Evolutionary conservation across 2,329 filamentous ascomycete species (phyloP).

Genomic region (Arthrinium phaeospermum): DNA sequence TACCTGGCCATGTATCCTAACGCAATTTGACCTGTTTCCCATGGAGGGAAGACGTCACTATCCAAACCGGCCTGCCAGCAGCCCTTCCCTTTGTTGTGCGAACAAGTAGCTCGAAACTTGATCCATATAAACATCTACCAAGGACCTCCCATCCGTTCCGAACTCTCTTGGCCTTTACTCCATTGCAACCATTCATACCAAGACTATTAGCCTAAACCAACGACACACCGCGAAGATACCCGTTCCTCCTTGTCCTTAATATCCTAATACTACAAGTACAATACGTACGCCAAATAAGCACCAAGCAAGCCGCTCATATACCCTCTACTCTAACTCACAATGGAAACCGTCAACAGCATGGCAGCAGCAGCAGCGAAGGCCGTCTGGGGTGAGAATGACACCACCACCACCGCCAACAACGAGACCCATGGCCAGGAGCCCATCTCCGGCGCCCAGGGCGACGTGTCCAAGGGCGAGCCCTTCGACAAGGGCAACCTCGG

Average conservation of each 20-base stretch:
- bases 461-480: conserved; percentile 72
- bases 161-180: background rate
- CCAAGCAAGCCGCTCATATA: conserved; percentile 12
- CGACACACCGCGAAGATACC: background rate
- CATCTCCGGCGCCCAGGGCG: conserved; percentile 71
- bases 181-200: background rate
- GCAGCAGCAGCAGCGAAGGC: conserved; percentile 54
- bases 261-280: background rate
- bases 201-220: background rate
- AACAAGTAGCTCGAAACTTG: background rate
- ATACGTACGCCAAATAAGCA: background rate
- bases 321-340: conserved; percentile 44
- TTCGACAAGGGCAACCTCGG: conserved; percentile 78
- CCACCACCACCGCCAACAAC: conserved; percentile 19
- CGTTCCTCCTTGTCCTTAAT: background rate
- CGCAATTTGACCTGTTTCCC: background rate
- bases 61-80: conserved; percentile 7
- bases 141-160: background rate
- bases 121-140: background rate
- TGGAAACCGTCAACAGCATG: conserved; percentile 70
- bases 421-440: conserved; percentile 62
- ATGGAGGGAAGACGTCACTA: conserved; percentile 15
- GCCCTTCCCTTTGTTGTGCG: background rate
- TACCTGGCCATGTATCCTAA: conserved; percentile 11
- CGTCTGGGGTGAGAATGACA: conserved; percentile 51